phyloP scores from a whole-genome alignment of 2,329 filamentous ascomycete species.

The Knoxdaviesia capensis region DNA sequence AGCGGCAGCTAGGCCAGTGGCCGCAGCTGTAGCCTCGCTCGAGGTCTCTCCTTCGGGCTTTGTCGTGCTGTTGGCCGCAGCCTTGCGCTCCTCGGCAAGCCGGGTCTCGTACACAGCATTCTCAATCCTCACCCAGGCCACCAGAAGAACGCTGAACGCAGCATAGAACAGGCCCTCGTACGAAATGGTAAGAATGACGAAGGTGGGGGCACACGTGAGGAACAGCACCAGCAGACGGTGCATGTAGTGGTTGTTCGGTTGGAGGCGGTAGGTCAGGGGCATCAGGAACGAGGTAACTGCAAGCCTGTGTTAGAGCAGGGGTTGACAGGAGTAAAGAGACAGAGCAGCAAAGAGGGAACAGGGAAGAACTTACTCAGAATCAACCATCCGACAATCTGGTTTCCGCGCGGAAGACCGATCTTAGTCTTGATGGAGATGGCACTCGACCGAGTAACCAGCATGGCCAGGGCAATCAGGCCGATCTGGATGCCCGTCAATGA shows the following conservation, averaged over 20 bases:
- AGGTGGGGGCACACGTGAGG: conserved; percentile 77
- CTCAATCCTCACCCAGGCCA: conserved; percentile 85
- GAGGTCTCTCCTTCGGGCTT: not conserved
- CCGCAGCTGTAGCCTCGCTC: conserved; percentile 6
- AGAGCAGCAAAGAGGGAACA: not conserved
- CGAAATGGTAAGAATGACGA: conserved; percentile 90
- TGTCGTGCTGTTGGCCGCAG: conserved; percentile 7
- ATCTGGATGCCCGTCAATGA: conserved; percentile 49
- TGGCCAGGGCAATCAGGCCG: conserved; percentile 60
- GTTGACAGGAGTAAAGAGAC: not conserved
- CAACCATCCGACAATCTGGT: conserved; percentile 70
- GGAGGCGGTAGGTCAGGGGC: conserved; percentile 62
- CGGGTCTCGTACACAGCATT: conserved; percentile 29
- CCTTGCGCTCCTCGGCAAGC: conserved; percentile 5
- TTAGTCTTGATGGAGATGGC: conserved; percentile 71
- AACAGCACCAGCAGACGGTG: conserved; percentile 80
- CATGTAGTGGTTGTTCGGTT: conserved; percentile 72
- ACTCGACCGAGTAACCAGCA: conserved; percentile 74
- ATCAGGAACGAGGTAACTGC: conserved; percentile 53
- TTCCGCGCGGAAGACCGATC: conserved; percentile 65
- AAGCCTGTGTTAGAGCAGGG: not conserved
- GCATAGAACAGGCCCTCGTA: conserved; percentile 96
- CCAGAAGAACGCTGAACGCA: conserved; percentile 60
- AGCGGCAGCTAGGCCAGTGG: conserved; percentile 2
- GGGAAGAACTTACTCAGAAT: conserved; percentile 39